Evolutionary conservation across 768 basidiomycete species (phyloP).

Genomic region (Lyophyllum shimeji): DNA sequence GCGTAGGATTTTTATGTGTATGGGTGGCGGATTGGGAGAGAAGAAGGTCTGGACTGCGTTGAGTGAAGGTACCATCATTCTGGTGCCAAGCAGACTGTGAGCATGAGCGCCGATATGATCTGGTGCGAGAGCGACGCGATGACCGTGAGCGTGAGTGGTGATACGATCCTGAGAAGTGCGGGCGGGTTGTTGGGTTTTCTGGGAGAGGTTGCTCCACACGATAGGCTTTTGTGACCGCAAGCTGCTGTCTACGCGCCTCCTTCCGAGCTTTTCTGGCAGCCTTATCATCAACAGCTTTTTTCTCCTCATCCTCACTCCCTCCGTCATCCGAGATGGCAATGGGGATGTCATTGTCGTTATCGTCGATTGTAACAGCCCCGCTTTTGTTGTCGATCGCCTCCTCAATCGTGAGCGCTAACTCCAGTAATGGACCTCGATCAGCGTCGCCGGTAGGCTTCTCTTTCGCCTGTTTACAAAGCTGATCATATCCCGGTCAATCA

Average conservation of each 20-base stretch:
- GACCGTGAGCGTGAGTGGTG: conserved; percentile 6
- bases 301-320: neutral
- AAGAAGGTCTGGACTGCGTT: no score
- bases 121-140: neutral
- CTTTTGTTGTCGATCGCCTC: neutral
- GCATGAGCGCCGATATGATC: no score
- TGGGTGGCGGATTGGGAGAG: no score
- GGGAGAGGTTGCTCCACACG: neutral
- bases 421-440: neutral
- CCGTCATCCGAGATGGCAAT: neutral
- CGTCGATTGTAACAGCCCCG: conserved; percentile 1
- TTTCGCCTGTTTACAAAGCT: no score
- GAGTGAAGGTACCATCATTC: no score
- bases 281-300: no score
- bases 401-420: conserved; percentile 2
- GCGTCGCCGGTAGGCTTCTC: conserved; percentile 6
- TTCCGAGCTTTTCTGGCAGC: no score
- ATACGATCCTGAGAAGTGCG: neutral
- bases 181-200: neutral
- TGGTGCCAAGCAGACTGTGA: no score
- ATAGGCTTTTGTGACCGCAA: conserved; percentile 6
- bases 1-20: no score
- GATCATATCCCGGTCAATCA: neutral
- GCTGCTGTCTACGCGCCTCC: no score
- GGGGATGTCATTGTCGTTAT: neutral